A percentile compares a stretch with the other conserved stretches of the same genome.
Evolutionary conservation across 2,329 filamentous ascomycete species (phyloP).

Genomic region (Stemphylium vesicarium): DNA sequence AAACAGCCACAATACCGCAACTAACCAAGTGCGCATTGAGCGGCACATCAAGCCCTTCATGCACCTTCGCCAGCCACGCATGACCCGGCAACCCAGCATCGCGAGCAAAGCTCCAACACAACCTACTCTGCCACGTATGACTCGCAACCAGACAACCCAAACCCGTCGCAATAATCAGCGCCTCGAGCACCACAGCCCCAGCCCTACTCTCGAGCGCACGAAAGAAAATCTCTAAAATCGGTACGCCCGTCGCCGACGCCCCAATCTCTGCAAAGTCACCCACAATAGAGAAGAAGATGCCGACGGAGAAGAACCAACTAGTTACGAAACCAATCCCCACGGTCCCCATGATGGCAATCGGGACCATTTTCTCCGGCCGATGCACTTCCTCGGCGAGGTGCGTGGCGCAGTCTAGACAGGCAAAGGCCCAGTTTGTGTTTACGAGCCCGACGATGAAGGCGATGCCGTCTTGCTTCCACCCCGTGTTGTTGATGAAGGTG

Average conservation of each 20-base stretch:
- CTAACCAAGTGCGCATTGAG: constrained; percentile 53
- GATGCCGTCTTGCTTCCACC: constrained; percentile 55
- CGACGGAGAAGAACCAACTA: constrained; percentile 56
- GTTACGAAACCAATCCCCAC: constrained; percentile 59
- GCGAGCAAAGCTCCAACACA: constrained; percentile 61
- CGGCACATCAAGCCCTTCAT: constrained; percentile 53
- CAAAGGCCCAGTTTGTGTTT: constrained; percentile 59
- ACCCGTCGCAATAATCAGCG: constrained; percentile 56
- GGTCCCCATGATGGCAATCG: constrained; percentile 58
- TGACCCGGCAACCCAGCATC: constrained; percentile 58
- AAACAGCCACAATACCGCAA: constrained; percentile 53
- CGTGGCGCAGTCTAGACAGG: constrained; percentile 58
- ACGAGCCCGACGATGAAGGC: constrained; percentile 61
- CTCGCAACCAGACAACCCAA: constrained; percentile 56
- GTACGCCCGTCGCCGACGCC: constrained; percentile 52
- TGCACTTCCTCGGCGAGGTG: constrained; percentile 60
- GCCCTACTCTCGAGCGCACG: constrained; percentile 51
- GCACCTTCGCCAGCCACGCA: constrained; percentile 49
- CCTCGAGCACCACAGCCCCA: constrained; percentile 56
- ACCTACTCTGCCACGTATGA: constrained; percentile 59
- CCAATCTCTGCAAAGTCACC: constrained; percentile 52
- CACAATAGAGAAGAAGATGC: constrained; percentile 59
- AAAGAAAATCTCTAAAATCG: constrained; percentile 57
- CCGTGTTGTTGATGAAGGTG: constrained; percentile 60
- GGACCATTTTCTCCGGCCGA: constrained; percentile 55